These are phyloP conservation scores for Penicillium sp. DNA, from an alignment of 2,329 filamentous ascomycete genomes.

Conservation along the genomic window DNA sequence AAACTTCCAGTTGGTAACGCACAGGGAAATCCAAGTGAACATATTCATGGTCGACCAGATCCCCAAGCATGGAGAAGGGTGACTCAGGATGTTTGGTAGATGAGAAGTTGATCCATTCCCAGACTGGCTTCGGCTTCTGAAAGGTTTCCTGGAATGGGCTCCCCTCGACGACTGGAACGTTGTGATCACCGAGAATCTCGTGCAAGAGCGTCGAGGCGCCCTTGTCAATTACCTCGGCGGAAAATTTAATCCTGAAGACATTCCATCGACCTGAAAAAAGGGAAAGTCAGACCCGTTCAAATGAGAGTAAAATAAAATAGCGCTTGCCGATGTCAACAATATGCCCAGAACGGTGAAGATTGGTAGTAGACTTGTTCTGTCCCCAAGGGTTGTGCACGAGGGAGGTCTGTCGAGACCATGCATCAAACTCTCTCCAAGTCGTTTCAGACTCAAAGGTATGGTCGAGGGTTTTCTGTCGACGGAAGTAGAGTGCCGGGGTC, in stretches of 20 bases:
- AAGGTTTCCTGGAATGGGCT: slow-evolving; percentile 46
- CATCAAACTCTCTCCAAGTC: slow-evolving; percentile 60
- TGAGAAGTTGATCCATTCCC: slow-evolving; percentile 46
- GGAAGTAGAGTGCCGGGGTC: slow-evolving; percentile 52
- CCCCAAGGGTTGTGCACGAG: slow-evolving; percentile 54
- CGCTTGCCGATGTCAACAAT: slow-evolving; percentile 63
- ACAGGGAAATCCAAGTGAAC: slow-evolving; percentile 68
- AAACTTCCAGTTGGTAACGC: slow-evolving; percentile 90
- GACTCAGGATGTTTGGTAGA: slow-evolving; percentile 29
- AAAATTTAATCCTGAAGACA: slow-evolving; percentile 59
- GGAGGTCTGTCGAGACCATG: slow-evolving; percentile 68
- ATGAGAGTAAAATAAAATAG: no score
- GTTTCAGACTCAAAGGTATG: slow-evolving; percentile 48
- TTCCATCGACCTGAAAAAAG: slow-evolving; percentile 61
- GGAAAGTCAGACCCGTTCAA: slow-evolving; percentile 15
- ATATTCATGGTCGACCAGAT: slow-evolving; percentile 38
- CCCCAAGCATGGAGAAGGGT: slow-evolving; percentile 40
- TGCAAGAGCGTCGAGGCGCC: slow-evolving; percentile 40
- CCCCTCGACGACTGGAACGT: slow-evolving; percentile 60
- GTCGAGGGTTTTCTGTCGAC: slow-evolving; percentile 38
- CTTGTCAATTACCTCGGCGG: slow-evolving; percentile 28
- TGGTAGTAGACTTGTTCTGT: slow-evolving; percentile 43
- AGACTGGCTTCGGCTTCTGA: slow-evolving; percentile 32
- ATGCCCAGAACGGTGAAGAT: slow-evolving; percentile 54
- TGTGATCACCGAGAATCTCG: slow-evolving; percentile 70